phyloP scores from a whole-genome alignment of 2,329 filamentous ascomycete species.

The Diaporthe nobilis region DNA sequence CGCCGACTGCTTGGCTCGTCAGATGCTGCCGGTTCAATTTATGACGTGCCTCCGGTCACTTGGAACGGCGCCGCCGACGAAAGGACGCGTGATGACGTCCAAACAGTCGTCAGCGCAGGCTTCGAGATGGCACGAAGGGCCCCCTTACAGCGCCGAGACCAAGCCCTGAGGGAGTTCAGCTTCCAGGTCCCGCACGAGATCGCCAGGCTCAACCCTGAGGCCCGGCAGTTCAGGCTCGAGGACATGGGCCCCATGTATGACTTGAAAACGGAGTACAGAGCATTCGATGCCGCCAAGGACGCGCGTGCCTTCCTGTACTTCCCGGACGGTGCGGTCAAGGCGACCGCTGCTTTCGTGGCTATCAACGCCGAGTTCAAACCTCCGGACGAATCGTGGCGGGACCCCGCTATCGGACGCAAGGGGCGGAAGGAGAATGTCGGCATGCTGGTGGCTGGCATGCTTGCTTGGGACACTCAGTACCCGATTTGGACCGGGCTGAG shows the following conservation, averaged over 20 bases:
- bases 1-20: neutral
- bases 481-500: too few species aligned
- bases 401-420: too few species aligned
- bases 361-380: constrained; percentile 17
- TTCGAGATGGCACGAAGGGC: constrained; percentile 5
- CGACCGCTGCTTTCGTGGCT: constrained; percentile 16
- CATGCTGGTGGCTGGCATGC: too few species aligned
- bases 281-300: neutral
- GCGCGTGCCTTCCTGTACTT: constrained; percentile 21
- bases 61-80: neutral
- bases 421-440: too few species aligned
- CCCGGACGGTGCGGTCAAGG: neutral
- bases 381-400: neutral
- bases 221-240: neutral
- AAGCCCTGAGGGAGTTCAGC: constrained; percentile 7
- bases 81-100: neutral
- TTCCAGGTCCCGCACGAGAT: constrained; percentile 31
- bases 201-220: constrained; percentile 8
- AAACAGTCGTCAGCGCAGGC: neutral
- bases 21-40: neutral
- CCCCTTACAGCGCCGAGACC: neutral
- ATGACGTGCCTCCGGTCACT: neutral
- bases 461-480: too few species aligned
- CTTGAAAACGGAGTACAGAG: neutral
- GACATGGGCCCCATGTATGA: neutral